Base-by-base conservation (phyloP, 1,284 basidiomycete genomes). In the Cystobasidium sp. region DNA sequence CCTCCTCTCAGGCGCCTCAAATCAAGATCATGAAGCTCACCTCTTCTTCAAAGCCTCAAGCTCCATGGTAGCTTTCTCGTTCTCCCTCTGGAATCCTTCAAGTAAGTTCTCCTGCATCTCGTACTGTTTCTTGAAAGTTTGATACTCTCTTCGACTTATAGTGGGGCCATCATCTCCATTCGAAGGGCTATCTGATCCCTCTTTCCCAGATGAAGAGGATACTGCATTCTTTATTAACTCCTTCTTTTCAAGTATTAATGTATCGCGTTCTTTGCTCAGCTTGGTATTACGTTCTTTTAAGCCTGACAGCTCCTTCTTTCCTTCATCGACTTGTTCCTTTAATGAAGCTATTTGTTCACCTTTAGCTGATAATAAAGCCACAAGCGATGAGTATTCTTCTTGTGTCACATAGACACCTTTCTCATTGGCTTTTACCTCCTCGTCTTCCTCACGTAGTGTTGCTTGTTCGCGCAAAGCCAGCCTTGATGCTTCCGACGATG, bases 41-140 rank as follows among this genome's bases (percentile, higher is more conserved):
- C 62, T 65, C 47, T 66, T 73, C 62, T 73, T 73, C 39, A 65
- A 44, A 12, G 41, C 20, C 9, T 73, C 70, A 49, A 73, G 63
- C 53, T 73, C 70, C 6, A 55, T n/a, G 6, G 63, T 65, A 56
- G 70, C 70, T 47, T 73, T 73, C 63, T 73, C 70, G 37, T 73
- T 73, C 63, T 73, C 70, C 52, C 70, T 55, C 53, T 73, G 70
- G 41, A 73, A 73, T 14, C 70, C 70, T 51, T 62, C 59, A 22
- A 73, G 55, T 16, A 73, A 63, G 24, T 73, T 73, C 63, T 73
- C 70, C 53, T 73, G 70, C 70, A 73, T 73, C 31, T 73, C 70
- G 51, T 73, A 73, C 44, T 73, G 70, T 49, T 73, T 73, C 70
- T 66, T 65, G 41, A 73, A 58, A n/a, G 39, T 43, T 44, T 73